These are phyloP conservation scores for Boletus nobilissimus DNA, from an alignment of 1,284 basidiomycete genomes.

Conservation along the genomic window DNA sequence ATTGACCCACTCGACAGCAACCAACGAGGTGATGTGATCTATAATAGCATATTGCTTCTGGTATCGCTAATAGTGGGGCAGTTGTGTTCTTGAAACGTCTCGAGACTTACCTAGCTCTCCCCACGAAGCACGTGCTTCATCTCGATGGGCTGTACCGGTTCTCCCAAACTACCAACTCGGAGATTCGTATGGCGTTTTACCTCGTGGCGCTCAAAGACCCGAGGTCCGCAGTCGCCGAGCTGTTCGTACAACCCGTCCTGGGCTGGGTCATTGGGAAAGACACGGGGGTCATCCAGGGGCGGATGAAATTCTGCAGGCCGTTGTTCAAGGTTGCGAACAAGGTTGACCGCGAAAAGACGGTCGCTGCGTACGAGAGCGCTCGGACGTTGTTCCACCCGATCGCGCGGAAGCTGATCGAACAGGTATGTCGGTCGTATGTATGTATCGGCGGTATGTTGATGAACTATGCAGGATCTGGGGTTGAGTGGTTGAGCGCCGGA, in stretches of 20 bases:
- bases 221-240: constrained; percentile 57
- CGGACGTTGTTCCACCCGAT: constrained; percentile 80
- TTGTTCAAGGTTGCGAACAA: constrained; percentile 65
- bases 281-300: constrained; percentile 71
- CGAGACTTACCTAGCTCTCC: constrained; percentile 64
- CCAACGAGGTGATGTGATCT: constrained; percentile 62
- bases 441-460: background rate
- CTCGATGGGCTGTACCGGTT: constrained; percentile 69
- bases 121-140: constrained; percentile 61
- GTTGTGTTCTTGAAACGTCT: constrained; percentile 82
- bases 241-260: constrained; percentile 62
- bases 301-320: constrained; percentile 88
- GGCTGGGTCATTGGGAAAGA: constrained; percentile 76
- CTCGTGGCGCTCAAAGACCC: constrained; percentile 67
- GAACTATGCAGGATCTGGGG: constrained; percentile 37
- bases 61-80: constrained; percentile 39
- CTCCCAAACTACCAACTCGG: constrained; percentile 66
- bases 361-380: constrained; percentile 64
- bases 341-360: constrained; percentile 72
- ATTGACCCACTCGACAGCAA: constrained; percentile 69
- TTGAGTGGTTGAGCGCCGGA: constrained; percentile 4
- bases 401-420: constrained; percentile 78
- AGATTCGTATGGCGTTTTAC: constrained; percentile 80
- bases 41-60: background rate
- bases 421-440: constrained; percentile 56